Base-by-base conservation (phyloP, 768 basidiomycete genomes). In the Austroboletus eburneus region DNA sequence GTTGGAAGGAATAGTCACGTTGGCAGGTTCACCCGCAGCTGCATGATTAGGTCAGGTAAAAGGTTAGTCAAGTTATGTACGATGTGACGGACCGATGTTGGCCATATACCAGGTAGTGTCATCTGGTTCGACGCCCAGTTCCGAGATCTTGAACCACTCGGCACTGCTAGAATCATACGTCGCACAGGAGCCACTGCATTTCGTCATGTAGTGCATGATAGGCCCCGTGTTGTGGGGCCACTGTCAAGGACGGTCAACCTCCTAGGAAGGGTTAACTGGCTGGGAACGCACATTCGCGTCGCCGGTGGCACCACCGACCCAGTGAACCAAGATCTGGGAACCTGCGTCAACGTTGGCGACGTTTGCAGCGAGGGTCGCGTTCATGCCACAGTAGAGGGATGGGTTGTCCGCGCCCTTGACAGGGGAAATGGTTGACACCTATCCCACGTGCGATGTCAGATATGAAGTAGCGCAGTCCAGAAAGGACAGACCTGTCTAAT, bases 91-190 rank as follows among this genome's bases (percentile, higher is more conserved):
- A 81, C 79, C 67, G 45, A 83, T 59, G 41, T 70, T 65, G 7
- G 57, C 63, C 59, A 80, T 78, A 8, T 64, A 69, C 84, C 84
- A 85, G 2, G 68, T 58, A 8, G 27, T 41, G 17, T 61, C 52
- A 23, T 59, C 52, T 7, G 60, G 17, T 39, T 74, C 64, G 12
- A 70, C 54, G 9, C 76, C 82, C 4, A 70, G 64, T 55, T 84
- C 72, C 21, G 76, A 65, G 41, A 84, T 76, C 71, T 88, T 88
- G 76, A 88, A 86, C 83, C 83, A 89, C 53, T 81, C 69, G 5
- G 83, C 80, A 29, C 69, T 63, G 12, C 72, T 68, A 4, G 77
- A 65, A 58, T 85, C 73, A 61, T 81, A 86, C 50, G 79, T 63
- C 49, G 73, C 71, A 64, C 87, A 88, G 21, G 77, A 57, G 0